Base-by-base conservation (phyloP, 768 basidiomycete genomes). In the Tulasnella sp. region DNA sequence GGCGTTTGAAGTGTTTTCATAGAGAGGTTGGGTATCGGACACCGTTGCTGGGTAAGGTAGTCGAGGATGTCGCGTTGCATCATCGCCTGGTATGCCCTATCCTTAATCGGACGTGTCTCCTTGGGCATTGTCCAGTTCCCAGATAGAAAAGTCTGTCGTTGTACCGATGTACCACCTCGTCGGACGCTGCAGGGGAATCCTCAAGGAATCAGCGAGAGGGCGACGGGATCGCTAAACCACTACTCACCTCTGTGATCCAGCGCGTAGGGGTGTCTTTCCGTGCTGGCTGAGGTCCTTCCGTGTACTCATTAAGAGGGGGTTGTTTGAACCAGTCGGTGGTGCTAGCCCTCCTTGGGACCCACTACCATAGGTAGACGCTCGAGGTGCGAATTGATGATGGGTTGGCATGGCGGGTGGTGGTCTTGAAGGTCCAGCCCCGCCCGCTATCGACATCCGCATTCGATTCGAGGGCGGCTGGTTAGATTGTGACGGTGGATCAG, bases 51-150 rank as follows among this genome's bases (percentile, higher is more conserved):
- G 17, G 59, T 58, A 17, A 94, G 74, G 72, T 80, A 83, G 5
- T 78, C 72, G 46, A 76, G 70, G 62, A 94, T 81, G n/a, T 87
- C 81, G 65, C 86, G 79, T 42, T 83, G 75, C 81, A 86, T 83
- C 67, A 80, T 80, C 17, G 71, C 64, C 67, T 90, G 86, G 66
- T 82, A 92, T 15, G 77, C 70, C 49, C 75, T 72, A 62, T 91
- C 87, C 35, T 88, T 82, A 45, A 91, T 74, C 0, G 88, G 86
- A 6, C 92, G 79, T 32, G 77, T 70, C 63, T 96, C 92, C 63
- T 84, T 86, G 57, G 49, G 29, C 4, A 74, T 64, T 2, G 75
- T 67, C 67, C 83, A 82, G 60, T 73, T 77, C 17, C 73, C 69
- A n/a, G 72, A 65, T 19, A 52, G 52, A 34, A 50, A 61, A 14